These are phyloP conservation scores for Lactifluus piperatus DNA, from an alignment of 768 basidiomycete species.

Conservation along the genomic window DNA sequence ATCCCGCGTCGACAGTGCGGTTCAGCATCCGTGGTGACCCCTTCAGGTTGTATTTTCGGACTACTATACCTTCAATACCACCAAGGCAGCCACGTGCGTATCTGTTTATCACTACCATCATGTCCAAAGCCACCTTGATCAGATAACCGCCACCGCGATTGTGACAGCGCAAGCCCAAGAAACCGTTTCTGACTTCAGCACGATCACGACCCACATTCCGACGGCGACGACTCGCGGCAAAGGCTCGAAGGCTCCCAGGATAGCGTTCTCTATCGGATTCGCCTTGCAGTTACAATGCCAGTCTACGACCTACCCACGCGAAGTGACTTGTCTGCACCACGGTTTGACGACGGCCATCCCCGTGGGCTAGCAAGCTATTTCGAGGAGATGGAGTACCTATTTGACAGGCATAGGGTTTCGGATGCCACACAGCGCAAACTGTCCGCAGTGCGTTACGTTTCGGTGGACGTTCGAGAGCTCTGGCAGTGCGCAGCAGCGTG, in stretches of 20 bases:
- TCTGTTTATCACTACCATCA: neutral
- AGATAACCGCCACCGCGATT: neutral
- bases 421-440: neutral
- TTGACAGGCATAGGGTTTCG: neutral
- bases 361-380: neutral
- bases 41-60: neutral
- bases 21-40: neutral
- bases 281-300: neutral
- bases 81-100: neutral
- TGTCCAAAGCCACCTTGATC: neutral
- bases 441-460: neutral
- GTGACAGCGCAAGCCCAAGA: no score
- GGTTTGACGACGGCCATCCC: neutral
- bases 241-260: no score
- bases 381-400: neutral
- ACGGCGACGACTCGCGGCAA: neutral
- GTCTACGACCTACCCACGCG: neutral
- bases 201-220: neutral
- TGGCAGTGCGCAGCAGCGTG: neutral
- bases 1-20: neutral
- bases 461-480: neutral
- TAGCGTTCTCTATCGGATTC: neutral
- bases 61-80: neutral
- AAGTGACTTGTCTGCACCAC: slow-evolving; percentile 29
- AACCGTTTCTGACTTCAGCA: no score